Evolutionary conservation across 192 early-diverging fungal species (phyloP), one percentile per base, ranked within the genome.

Genomic region (Dimargaris xerosporica): DNA sequence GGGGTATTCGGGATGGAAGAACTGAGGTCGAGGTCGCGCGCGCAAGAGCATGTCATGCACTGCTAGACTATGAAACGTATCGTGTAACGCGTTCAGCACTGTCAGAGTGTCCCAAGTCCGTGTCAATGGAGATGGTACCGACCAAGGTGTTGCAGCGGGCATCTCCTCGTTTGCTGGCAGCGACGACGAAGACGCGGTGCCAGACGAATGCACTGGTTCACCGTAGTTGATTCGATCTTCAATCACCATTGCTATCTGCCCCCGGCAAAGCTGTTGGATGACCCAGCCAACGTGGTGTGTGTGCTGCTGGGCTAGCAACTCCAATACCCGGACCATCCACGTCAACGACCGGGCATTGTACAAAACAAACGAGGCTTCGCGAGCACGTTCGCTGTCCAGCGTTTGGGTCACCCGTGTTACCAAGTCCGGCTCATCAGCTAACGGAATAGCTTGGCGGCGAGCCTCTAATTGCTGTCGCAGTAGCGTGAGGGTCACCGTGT

Each of bases 61-160:
- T 5, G 54, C 54, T 6, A 56, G 34, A n/a, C 34, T 56, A 19
- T 39, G 54, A 39, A 56, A 56, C 17, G 54, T 30, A 39, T 56
- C 54, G 3, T 28, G 5, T 9, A 30, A 28, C 17, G 26, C 9
- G 31, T 56, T 39, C 19, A 17, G 47, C 16, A 48, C 16, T 17
- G 19, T 17, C 19, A 23, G 11, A 2, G 21, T 48, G 30, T 56
- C 54, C 54, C 54, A 56, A 11, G 13, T 29, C 23, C 34, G 11
- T 6, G 54, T 19, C 7, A 39, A 39, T 2, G 34, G 34, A 7
- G 34, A 39, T 7, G 34, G 34, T 39, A 39, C 7, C 34, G 34
- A 39, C 34, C 3, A 39, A 39, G 34, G 34, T 7, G 34, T 39
- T 7, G 34, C 7, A 5, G 34, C 34, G 34, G 34, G 2, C 34